A percentile compares a stretch with the other conserved stretches of the same genome.
Conservation (phyloP, 257 asterid species). For the Striga asiatica region DNA sequence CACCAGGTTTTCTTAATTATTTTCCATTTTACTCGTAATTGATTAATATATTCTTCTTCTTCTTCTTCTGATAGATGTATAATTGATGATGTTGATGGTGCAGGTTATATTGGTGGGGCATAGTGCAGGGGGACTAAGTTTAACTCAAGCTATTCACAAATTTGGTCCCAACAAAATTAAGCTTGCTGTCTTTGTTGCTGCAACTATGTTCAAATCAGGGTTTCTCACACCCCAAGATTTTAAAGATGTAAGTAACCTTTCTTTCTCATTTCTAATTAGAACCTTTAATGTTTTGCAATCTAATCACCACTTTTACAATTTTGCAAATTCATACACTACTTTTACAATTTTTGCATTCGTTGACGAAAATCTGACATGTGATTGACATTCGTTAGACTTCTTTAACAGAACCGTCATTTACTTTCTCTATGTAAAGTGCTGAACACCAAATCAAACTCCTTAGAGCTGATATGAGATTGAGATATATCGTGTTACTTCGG, state of each 20-base stretch:
- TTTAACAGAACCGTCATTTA: too few relatives aligned
- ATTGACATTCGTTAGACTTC: too few relatives aligned
- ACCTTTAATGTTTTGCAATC: not conserved
- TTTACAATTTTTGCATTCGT: too few relatives aligned
- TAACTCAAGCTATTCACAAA: slow-evolving; percentile 48
- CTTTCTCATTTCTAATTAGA: not conserved
- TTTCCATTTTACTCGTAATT: not conserved
- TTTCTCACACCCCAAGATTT: slow-evolving; percentile 34
- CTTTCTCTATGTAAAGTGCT: too few relatives aligned
- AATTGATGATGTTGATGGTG: not conserved
- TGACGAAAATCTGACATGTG: too few relatives aligned
- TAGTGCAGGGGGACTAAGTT: slow-evolving; percentile 77
- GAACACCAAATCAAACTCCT: too few relatives aligned
- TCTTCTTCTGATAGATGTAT: too few relatives aligned
- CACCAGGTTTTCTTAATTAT: slow-evolving; percentile 34
- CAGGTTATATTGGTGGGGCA: slow-evolving; percentile 91
- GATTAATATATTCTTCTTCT: not conserved
- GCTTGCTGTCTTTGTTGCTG: slow-evolving; percentile 60
- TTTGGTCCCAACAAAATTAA: slow-evolving; percentile 49
- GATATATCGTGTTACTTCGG: too few relatives aligned
- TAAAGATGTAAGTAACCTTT: slow-evolving; percentile 38
- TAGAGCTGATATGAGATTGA: too few relatives aligned
- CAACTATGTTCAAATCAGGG: slow-evolving; percentile 69
- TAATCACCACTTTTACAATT: too few relatives aligned
- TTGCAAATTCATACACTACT: too few relatives aligned